phyloP scores from a whole-genome alignment of 2,329 filamentous ascomycete genomes.

The Cladosporium oxysporum region DNA sequence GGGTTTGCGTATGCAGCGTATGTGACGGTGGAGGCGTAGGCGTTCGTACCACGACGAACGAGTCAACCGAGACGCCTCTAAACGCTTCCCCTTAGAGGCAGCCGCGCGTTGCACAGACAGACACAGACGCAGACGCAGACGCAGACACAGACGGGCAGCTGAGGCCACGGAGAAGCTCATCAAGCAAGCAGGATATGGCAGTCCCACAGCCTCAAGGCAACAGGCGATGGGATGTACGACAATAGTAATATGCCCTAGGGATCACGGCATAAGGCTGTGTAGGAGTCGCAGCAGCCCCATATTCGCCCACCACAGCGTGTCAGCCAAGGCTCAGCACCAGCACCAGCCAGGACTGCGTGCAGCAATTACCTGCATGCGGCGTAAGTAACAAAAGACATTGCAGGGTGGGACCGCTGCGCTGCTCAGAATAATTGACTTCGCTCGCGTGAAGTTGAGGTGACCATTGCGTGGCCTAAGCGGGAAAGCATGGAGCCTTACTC shows the following conservation, averaged over 20 bases:
- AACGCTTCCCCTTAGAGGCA: background rate
- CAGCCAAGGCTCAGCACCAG: background rate
- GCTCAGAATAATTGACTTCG: background rate
- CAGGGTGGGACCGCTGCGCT: background rate
- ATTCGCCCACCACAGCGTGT: background rate
- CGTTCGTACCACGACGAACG: background rate
- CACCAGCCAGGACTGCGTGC: background rate
- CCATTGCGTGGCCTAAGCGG: slow-evolving; percentile 13
- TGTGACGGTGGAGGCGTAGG: background rate
- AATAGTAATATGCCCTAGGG: background rate
- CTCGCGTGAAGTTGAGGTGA: background rate
- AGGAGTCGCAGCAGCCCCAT: background rate
- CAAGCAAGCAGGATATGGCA: background rate
- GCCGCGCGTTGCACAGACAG: slow-evolving; percentile 4
- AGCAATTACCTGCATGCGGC: slow-evolving; percentile 1
- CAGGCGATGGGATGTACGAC: background rate
- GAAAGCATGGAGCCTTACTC: slow-evolving; percentile 6
- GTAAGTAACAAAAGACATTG: background rate
- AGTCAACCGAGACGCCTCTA: background rate
- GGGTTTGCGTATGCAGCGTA: background rate
- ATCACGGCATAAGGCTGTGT: background rate
- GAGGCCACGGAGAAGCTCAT: background rate
- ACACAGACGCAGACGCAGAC: background rate
- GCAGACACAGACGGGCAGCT: background rate
- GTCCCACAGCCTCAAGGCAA: background rate